A percentile compares a stretch with the other conserved stretches of the same genome.
Evolutionary conservation across 192 early-diverging fungal genomes (phyloP).

Genomic region (Lobosporangium transversale): DNA sequence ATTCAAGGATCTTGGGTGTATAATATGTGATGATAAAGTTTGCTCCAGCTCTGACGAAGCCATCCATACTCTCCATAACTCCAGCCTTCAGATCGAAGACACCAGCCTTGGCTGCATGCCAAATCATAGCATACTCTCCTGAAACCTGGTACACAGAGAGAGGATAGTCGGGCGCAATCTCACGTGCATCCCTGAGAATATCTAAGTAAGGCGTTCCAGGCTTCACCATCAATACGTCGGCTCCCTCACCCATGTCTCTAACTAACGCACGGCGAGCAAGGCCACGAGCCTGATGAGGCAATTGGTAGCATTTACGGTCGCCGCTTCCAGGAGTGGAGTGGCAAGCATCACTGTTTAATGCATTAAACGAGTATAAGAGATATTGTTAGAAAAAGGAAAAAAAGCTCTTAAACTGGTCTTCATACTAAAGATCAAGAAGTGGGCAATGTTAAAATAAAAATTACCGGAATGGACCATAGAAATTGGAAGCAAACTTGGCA

Average conservation of each 20-base stretch:
- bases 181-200: constrained; percentile 87
- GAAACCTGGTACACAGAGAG: constrained; percentile 97
- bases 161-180: constrained; percentile 84
- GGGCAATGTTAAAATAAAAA: too few relatives aligned
- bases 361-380: too few relatives aligned
- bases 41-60: constrained; percentile 89
- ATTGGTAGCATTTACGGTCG: constrained; percentile 94
- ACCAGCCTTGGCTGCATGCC: constrained; percentile 83
- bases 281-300: constrained; percentile 89
- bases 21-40: constrained; percentile 96
- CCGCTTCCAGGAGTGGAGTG: constrained; percentile 92
- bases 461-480: constrained; percentile 97
- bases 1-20: constrained; percentile 92
- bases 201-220: constrained; percentile 96
- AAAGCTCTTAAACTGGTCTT: background rate
- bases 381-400: background rate
- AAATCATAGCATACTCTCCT: constrained; percentile 86
- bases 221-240: constrained; percentile 98
- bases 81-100: constrained; percentile 85
- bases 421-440: too few relatives aligned
- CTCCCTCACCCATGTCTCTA: constrained; percentile 92
- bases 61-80: constrained; percentile 88
- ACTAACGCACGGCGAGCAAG: constrained; percentile 89
- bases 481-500: constrained; percentile 94
- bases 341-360: constrained; percentile 83